Evolutionary conservation across 2,329 filamentous ascomycete species (phyloP).

Genomic region (Xylaria sp.): DNA sequence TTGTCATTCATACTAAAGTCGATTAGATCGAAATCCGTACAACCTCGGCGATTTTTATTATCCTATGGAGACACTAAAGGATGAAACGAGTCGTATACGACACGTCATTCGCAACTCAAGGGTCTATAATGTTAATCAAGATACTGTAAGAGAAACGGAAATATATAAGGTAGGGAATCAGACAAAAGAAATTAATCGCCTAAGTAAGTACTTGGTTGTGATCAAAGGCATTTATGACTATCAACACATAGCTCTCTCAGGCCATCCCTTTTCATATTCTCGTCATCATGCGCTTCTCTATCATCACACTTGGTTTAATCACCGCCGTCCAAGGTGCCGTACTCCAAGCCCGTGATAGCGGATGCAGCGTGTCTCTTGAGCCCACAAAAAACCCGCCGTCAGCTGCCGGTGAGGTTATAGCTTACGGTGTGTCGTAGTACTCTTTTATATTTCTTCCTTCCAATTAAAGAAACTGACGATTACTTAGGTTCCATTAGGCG

Average conservation of each 20-base stretch:
- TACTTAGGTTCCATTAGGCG: conserved; percentile 7
- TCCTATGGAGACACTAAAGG: not conserved
- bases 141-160: not conserved
- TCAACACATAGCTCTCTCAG: not conserved
- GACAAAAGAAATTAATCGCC: not conserved
- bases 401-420: not conserved
- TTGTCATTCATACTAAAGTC: not conserved
- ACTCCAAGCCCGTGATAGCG: conserved; percentile 11
- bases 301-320: conserved; percentile 17
- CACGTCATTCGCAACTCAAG: not conserved
- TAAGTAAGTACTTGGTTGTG: not conserved
- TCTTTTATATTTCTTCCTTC: not conserved
- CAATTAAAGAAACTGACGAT: not conserved
- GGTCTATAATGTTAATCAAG: not conserved
- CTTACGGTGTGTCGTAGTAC: conserved; percentile 1
- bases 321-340: not conserved
- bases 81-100: not conserved
- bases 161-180: not conserved
- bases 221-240: not conserved
- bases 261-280: not conserved
- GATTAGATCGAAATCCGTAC: not conserved
- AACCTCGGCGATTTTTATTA: not conserved
- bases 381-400: conserved; percentile 1
- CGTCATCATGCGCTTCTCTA: conserved; percentile 10
- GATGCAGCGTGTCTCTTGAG: conserved; percentile 21